phyloP scores from a whole-genome alignment of 2,329 filamentous ascomycete species.

The Allantophomopsis lycopodina region DNA sequence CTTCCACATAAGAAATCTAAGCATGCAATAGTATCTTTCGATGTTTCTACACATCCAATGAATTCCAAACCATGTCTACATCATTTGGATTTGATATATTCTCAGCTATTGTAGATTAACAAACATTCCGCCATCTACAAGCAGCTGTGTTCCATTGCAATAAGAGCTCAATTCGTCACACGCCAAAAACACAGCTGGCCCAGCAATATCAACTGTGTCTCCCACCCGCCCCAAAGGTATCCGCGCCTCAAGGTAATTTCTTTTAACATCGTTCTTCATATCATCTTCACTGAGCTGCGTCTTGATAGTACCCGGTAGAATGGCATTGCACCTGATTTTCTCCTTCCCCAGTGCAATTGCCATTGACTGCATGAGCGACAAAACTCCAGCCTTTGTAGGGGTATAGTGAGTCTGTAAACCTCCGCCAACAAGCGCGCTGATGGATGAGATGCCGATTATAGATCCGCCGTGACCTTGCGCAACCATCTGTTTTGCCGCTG shows the following conservation, averaged over 20 bases:
- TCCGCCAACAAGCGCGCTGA: constrained; percentile 65
- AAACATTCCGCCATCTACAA: constrained; percentile 82
- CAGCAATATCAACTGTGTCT: constrained; percentile 56
- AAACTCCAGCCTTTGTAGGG: constrained; percentile 72
- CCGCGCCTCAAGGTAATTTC: constrained; percentile 64
- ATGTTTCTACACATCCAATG: too few relatives aligned
- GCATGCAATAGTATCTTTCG: too few relatives aligned
- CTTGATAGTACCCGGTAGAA: constrained; percentile 70
- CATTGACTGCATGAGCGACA: constrained; percentile 71
- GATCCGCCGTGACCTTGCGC: constrained; percentile 50
- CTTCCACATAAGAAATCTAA: too few relatives aligned
- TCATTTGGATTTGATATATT: too few relatives aligned
- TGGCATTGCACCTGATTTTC: constrained; percentile 67
- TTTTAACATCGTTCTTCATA: constrained; percentile 58
- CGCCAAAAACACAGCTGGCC: constrained; percentile 74
- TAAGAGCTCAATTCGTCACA: constrained; percentile 67
- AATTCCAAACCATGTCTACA: too few relatives aligned
- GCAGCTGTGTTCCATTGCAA: constrained; percentile 67
- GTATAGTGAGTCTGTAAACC: constrained; percentile 75
- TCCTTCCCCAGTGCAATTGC: constrained; percentile 68
- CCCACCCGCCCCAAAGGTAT: constrained; percentile 71
- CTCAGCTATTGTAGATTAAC: constrained; percentile 64
- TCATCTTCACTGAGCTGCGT: constrained; percentile 80
- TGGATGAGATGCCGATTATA: constrained; percentile 66
- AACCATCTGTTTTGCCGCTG: constrained; percentile 74